These are phyloP conservation scores for Mycena pura DNA, from an alignment of 768 basidiomycete genomes.

Conservation along the genomic window DNA sequence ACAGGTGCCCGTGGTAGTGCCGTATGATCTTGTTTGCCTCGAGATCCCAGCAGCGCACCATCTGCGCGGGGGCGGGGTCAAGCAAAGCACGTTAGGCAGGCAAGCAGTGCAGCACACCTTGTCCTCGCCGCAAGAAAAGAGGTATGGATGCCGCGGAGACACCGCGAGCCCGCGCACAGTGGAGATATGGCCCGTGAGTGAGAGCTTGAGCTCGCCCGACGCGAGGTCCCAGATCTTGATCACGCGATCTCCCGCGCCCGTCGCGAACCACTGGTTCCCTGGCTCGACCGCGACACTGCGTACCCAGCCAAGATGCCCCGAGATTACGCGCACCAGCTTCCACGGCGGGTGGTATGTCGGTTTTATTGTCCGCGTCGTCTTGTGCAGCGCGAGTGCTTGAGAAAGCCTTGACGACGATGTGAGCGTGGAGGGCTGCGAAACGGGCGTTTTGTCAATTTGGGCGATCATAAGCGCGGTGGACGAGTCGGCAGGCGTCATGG, in stretches of 20 bases:
- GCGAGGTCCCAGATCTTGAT: constrained; percentile 99
- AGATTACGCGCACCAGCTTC: constrained; percentile 96
- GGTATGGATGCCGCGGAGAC: constrained; percentile 90
- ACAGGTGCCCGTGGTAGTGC: constrained; percentile 98
- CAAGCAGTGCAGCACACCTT: constrained; percentile 61
- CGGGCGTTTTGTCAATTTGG: constrained; percentile 76
- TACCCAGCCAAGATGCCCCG: constrained; percentile 98
- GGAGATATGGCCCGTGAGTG: constrained; percentile 95
- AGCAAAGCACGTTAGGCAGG: neutral
- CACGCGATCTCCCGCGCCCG: constrained; percentile 96
- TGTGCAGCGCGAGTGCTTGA: constrained; percentile 90
- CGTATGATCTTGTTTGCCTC: constrained; percentile 99
- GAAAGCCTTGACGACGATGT: constrained; percentile 71
- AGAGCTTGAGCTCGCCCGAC: constrained; percentile 95
- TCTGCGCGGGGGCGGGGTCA: constrained; percentile 59
- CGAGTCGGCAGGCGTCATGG: constrained; percentile 48
- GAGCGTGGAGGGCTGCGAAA: constrained; percentile 73
- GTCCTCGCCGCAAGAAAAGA: constrained; percentile 98
- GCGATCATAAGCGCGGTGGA: constrained; percentile 75
- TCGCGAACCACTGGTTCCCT: constrained; percentile 98
- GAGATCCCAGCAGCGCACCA: constrained; percentile 99
- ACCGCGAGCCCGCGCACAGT: constrained; percentile 96
- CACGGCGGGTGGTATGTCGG: constrained; percentile 96
- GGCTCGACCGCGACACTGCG: constrained; percentile 96
- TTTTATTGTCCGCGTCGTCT: constrained; percentile 92